Percentiles rank a stretch among this genome's conserved stretches.
phyloP scores from a whole-genome alignment of 192 early-diverging fungal genomes.

The Chytriomyces sp. region DNA sequence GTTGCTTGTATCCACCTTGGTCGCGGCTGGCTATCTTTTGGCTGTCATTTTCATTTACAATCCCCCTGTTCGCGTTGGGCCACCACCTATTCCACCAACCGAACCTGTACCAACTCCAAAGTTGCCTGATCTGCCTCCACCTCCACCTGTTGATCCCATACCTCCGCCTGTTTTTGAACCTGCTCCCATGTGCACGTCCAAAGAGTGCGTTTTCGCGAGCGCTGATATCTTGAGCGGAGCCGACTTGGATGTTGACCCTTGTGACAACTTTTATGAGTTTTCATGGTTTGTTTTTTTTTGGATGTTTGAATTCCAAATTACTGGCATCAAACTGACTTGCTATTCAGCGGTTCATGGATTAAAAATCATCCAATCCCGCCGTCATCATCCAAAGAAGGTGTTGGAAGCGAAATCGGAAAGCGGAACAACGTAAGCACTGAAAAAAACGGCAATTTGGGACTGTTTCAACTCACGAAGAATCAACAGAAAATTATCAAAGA shows the following conservation, averaged over 20 bases:
- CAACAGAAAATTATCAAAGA: not conserved
- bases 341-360: conserved; percentile 19
- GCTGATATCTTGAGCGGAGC: conserved; percentile 16
- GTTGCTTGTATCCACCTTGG: not conserved
- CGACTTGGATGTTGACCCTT: conserved; percentile 26
- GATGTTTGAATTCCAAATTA: not conserved
- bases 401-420: not conserved
- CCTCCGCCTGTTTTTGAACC: conserved; percentile 33
- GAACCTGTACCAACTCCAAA: not conserved
- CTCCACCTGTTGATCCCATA: not conserved
- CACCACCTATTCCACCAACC: conserved; percentile 1
- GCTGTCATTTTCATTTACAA: conserved; percentile 10
- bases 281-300: conserved; percentile 18
- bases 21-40: conserved; percentile 6
- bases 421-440: conserved; percentile 7
- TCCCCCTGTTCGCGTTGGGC: not conserved
- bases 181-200: conserved; percentile 23
- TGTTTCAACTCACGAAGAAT: not conserved
- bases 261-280: conserved; percentile 32
- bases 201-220: conserved; percentile 24
- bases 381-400: conserved; percentile 1
- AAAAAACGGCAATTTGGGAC: not conserved
- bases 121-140: conserved; percentile 4
- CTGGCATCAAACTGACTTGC: not conserved
- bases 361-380: conserved; percentile 17